Base-by-base conservation (phyloP, 371 early-diverging fungal genomes). In the Lichtheimia corymbifera region DNA sequence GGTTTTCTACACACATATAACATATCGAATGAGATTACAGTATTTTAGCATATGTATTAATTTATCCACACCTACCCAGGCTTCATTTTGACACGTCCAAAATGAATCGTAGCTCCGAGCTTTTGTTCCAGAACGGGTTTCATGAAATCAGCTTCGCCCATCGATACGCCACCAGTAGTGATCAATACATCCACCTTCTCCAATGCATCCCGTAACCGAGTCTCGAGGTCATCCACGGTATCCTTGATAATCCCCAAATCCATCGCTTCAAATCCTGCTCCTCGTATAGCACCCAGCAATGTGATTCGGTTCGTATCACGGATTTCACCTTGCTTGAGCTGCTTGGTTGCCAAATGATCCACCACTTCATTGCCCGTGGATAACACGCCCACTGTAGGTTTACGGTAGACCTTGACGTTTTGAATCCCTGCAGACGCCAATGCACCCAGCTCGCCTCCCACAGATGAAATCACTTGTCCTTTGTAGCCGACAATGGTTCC, bases 101-200 rank as follows among this genome's bases (percentile, higher is more conserved):
- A 95, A 56, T 90, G 89, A 25, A 95, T 84, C 0, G 68, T 82
- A 4, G 92, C 96, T 4, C 83, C 83, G 14, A 94, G 62, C 17
- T 80, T 81, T 54, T 88, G 86, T 62, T 93, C 93, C 12, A 96
- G 67, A 0, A 92, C 88, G 2, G 93, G 88, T 61, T 95, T 95
- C 62, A 97, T 79, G 44, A 91, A 83, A 73, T 97, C 97, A 43
- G 88, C 81, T 74, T 97, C 96, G 24, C 96, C 96, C 97, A 97
- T 97, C 1, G 94, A 93, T 0, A 95, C 96, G 2, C 96, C 97
- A 25, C 97, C 97, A 0, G 95, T 93, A 2, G 93, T 91, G 20
- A 96, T 83, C 1, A 97, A 55, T 0, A 94, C 93, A 63, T 96
- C 91, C 9, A 86, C 84, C 18, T 83, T 63, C 1, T 71, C 65